Conservation (phyloP, 768 basidiomycete genomes). For the Inosperma sp. region DNA sequence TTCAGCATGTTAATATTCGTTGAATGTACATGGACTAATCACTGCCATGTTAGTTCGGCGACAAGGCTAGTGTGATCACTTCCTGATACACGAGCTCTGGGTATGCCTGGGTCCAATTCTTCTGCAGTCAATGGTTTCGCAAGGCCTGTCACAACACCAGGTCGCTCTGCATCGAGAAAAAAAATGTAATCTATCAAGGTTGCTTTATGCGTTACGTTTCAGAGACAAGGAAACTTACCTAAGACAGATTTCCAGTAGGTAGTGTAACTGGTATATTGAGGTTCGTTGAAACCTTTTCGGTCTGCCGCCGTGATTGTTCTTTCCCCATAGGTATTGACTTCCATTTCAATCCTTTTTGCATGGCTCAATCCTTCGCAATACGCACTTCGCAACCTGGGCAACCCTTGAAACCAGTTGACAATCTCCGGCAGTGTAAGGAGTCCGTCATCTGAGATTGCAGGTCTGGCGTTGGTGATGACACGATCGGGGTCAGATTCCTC, state of each 20-base stretch:
- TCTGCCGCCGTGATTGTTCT: slow-evolving; percentile 37
- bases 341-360: slow-evolving; percentile 14
- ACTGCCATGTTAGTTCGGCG: slow-evolving; percentile 49
- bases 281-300: slow-evolving; percentile 61
- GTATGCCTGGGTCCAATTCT: slow-evolving; percentile 68
- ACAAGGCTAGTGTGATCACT: slow-evolving; percentile 85
- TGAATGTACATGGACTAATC: background rate
- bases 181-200: slow-evolving; percentile 82
- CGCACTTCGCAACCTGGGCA: slow-evolving; percentile 50
- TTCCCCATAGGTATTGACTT: slow-evolving; percentile 46
- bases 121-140: slow-evolving; percentile 56
- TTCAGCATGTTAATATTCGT: background rate
- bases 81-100: slow-evolving; percentile 72
- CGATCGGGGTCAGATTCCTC: slow-evolving; percentile 60
- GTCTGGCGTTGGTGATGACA: slow-evolving; percentile 70
- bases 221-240: slow-evolving; percentile 38
- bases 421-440: slow-evolving; percentile 62
- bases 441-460: slow-evolving; percentile 56
- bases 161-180: slow-evolving; percentile 46
- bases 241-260: slow-evolving; percentile 80
- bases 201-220: slow-evolving; percentile 1
- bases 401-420: slow-evolving; percentile 37
- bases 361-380: slow-evolving; percentile 55
- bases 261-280: slow-evolving; percentile 86
- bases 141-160: slow-evolving; percentile 44